Percentiles rank a stretch among this genome's conserved stretches.
Evolutionary conservation across 352 stramenopile genomes (phyloP).

Genomic region (Globisporangium spinosum): DNA sequence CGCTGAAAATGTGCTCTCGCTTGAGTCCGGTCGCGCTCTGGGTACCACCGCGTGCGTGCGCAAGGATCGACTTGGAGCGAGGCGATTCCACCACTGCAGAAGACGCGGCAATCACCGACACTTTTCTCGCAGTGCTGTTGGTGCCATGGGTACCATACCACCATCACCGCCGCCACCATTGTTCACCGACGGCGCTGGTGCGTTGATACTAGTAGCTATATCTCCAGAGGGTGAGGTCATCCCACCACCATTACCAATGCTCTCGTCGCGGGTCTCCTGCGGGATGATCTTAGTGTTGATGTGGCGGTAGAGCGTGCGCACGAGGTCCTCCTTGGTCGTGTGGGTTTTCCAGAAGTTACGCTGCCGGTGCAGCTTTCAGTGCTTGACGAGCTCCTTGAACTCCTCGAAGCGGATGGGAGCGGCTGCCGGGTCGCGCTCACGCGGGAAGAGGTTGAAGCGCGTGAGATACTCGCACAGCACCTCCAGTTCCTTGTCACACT

Average conservation of each 20-base stretch:
- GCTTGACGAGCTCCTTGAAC: conserved; percentile 87
- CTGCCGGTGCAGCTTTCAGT: conserved; percentile 88
- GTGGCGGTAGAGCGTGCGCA: conserved; percentile 78
- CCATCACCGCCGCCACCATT: conserved; percentile 5
- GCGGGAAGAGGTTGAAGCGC: conserved; percentile 75
- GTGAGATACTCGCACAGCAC: conserved; percentile 81
- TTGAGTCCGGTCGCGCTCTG: conserved; percentile 25
- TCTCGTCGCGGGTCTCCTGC: conserved; percentile 50
- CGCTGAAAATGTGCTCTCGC: conserved; percentile 48
- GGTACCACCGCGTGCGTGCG: conserved; percentile 21
- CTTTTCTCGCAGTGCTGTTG: conserved; percentile 35
- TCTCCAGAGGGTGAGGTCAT: conserved; percentile 17
- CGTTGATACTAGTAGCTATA: not conserved
- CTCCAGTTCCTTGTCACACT: conserved; percentile 86
- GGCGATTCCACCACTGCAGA: conserved; percentile 38
- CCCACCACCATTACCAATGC: conserved; percentile 17
- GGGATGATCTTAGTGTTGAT: conserved; percentile 87
- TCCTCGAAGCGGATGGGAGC: conserved; percentile 88
- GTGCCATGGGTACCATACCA: conserved; percentile 17
- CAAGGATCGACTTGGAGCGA: conserved; percentile 51
- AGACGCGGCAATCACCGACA: conserved; percentile 27
- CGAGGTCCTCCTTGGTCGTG: conserved; percentile 85
- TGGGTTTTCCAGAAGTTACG: conserved; percentile 90
- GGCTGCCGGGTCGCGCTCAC: conserved; percentile 62
- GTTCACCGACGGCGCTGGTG: not conserved